Conservation (phyloP, 768 basidiomycete species). For the Hygrocybe punicea region DNA sequence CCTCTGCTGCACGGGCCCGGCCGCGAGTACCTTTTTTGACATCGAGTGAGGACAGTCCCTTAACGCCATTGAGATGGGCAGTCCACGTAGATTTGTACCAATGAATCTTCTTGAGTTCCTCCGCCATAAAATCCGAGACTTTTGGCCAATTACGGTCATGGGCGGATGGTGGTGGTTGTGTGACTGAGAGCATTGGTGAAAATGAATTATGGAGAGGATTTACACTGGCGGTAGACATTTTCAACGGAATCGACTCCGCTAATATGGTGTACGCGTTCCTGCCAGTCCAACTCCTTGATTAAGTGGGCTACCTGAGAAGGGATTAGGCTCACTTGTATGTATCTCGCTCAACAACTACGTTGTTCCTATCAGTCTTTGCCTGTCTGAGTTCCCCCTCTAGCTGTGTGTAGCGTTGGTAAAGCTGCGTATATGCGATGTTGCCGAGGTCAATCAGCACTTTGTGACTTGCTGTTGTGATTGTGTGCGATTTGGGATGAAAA, state of each 20-base stretch:
- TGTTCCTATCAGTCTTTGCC: too few relatives aligned
- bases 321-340: background rate
- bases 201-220: background rate
- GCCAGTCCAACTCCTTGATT: too few relatives aligned
- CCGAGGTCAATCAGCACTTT: too few relatives aligned
- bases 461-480: too few relatives aligned
- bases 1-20: background rate
- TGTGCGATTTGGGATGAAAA: too few relatives aligned
- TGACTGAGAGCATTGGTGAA: background rate
- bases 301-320: too few relatives aligned
- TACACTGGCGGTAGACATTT: background rate
- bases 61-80: background rate
- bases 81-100: background rate
- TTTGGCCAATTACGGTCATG: background rate
- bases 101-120: background rate
- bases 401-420: too few relatives aligned
- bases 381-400: too few relatives aligned
- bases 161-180: background rate
- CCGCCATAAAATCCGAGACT: background rate
- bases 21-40: background rate
- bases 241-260: background rate
- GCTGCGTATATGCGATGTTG: too few relatives aligned
- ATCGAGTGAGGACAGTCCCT: background rate
- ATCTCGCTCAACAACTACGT: background rate
- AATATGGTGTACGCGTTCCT: background rate